phyloP scores from a whole-genome alignment of 768 basidiomycete species.

The Antrodiella citrinella region DNA sequence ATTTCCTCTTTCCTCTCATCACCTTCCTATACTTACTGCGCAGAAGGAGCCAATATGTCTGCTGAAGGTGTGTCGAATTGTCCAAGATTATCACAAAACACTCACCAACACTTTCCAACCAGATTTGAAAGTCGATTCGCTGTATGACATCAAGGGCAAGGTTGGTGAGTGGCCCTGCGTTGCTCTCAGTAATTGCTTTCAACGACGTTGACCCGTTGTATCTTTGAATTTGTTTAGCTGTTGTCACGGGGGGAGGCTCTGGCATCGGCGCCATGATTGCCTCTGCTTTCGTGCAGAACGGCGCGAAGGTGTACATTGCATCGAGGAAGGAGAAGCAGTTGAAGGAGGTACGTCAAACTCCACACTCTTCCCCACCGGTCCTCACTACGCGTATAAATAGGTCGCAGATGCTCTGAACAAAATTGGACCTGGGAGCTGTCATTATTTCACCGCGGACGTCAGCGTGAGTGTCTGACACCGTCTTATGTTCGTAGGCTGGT shows the following conservation, averaged over 20 bases:
- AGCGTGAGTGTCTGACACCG: conserved; percentile 36
- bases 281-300: conserved; percentile 73
- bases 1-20: too few relatives aligned
- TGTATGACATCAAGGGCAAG: conserved; percentile 65
- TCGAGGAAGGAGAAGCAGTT: conserved; percentile 75
- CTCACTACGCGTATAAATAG: conserved; percentile 31
- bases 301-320: conserved; percentile 85
- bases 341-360: conserved; percentile 44
- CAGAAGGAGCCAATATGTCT: too few relatives aligned
- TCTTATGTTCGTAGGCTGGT: not conserved
- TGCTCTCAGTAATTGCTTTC: not conserved
- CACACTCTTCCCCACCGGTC: not conserved
- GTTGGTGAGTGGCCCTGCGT: conserved; percentile 38
- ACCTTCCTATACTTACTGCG: too few relatives aligned
- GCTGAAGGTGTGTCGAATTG: too few relatives aligned
- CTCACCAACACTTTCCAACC: too few relatives aligned
- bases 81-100: too few relatives aligned
- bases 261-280: conserved; percentile 86
- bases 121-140: conserved; percentile 45
- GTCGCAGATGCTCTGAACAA: conserved; percentile 49
- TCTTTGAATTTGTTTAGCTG: conserved; percentile 32
- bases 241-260: conserved; percentile 78
- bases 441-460: conserved; percentile 71
- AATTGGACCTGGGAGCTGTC: conserved; percentile 48
- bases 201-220: not conserved